A percentile compares a stretch with the other conserved stretches of the same genome.
These are phyloP conservation scores for Phialocephala subalpina DNA, from an alignment of 2,329 filamentous ascomycete species.

Conservation along the genomic window DNA sequence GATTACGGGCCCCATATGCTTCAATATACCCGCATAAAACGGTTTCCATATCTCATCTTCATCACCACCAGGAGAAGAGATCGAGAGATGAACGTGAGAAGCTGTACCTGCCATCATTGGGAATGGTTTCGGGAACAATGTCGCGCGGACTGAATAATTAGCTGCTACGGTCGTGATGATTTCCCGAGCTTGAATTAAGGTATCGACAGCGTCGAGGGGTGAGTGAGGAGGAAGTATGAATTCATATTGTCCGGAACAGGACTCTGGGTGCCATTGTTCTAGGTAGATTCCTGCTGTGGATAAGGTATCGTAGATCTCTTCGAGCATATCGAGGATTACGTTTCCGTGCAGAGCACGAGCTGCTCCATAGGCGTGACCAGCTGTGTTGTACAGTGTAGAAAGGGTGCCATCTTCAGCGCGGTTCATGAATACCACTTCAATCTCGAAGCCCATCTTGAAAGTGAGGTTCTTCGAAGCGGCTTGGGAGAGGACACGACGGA, in stretches of 20 bases:
- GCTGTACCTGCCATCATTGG: constrained; percentile 66
- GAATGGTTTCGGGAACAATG: constrained; percentile 77
- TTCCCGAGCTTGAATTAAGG: constrained; percentile 74
- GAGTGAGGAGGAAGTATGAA: constrained; percentile 71
- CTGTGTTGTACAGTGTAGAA: constrained; percentile 58
- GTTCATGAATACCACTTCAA: constrained; percentile 77
- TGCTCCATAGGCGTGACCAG: constrained; percentile 76
- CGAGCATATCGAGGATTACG: constrained; percentile 63
- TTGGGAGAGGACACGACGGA: constrained; percentile 61
- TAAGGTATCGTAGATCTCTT: constrained; percentile 70
- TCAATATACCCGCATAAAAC: constrained; percentile 78
- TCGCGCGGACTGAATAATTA: constrained; percentile 69
- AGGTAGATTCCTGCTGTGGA: constrained; percentile 69
- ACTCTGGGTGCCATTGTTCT: constrained; percentile 79
- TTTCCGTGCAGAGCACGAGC: constrained; percentile 69
- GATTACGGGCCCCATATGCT: constrained; percentile 69
- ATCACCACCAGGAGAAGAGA: constrained; percentile 51
- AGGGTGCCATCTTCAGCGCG: constrained; percentile 40
- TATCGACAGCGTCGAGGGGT: constrained; percentile 75
- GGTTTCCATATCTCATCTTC: constrained; percentile 58
- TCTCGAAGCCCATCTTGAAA: constrained; percentile 80
- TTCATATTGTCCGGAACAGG: constrained; percentile 78
- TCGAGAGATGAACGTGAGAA: constrained; percentile 74
- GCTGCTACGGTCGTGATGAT: constrained; percentile 72
- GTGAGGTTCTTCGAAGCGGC: constrained; percentile 61